A percentile compares a stretch with the other conserved stretches of the same genome.
phyloP scores from a whole-genome alignment of 805 yeast genomes.

The Millerago galiae region DNA sequence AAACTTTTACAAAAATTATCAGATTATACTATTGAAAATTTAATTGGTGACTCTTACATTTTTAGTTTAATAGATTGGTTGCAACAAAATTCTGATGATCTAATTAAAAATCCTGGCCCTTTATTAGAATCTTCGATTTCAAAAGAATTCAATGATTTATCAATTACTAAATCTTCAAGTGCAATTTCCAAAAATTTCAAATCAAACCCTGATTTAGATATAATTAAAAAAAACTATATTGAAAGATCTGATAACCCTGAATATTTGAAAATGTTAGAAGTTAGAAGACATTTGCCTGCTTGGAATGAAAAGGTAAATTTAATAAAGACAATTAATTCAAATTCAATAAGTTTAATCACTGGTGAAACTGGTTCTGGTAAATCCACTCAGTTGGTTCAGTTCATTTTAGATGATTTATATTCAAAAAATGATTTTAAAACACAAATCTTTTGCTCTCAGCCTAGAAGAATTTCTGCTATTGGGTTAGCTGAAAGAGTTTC shows the following conservation, averaged over 20 bases:
- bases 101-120: conserved; percentile 73
- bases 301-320: conserved; percentile 62
- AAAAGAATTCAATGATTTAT: conserved; percentile 3
- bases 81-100: conserved; percentile 48
- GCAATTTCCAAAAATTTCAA: conserved; percentile 13
- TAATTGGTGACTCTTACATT: conserved; percentile 66
- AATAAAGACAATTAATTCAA: conserved; percentile 45
- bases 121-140: conserved; percentile 30
- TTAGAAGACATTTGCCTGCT: conserved; percentile 69
- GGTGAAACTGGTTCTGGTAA: conserved; percentile 99
- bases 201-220: conserved; percentile 26
- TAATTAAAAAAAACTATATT: conserved; percentile 30
- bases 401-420: conserved; percentile 64
- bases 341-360: conserved; percentile 71
- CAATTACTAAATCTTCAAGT: background rate
- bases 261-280: conserved; percentile 34
- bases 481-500: conserved; percentile 92
- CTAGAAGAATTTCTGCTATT: conserved; percentile 91
- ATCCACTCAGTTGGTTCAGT: conserved; percentile 91
- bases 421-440: conserved; percentile 38
- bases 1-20: conserved; percentile 45
- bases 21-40: conserved; percentile 34
- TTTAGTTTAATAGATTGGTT: conserved; percentile 74
- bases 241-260: conserved; percentile 26
- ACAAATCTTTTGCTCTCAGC: conserved; percentile 83